A percentile compares a stretch with the other conserved stretches of the same genome.
phyloP scores from a whole-genome alignment of 108 stramenopile species.

The Poteriospumella lacustris region DNA sequence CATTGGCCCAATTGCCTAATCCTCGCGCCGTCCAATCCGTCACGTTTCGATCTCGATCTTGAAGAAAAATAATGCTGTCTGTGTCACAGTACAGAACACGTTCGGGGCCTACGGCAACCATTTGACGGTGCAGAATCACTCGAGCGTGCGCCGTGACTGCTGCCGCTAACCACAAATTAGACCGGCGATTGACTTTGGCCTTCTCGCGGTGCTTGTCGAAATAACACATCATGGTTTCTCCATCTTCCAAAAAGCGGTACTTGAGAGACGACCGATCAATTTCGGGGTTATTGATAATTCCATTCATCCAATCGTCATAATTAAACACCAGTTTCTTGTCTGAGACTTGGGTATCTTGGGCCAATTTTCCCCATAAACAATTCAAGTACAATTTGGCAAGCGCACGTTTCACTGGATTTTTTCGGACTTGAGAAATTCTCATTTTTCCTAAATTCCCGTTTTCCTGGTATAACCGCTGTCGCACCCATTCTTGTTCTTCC shows the following conservation, averaged over 20 bases:
- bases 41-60: constrained; percentile 7
- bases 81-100: constrained; percentile 6
- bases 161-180: constrained; percentile 7
- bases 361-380: constrained; percentile 8
- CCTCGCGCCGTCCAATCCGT: constrained; percentile 5
- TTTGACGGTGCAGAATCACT: constrained; percentile 7
- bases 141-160: constrained; percentile 5
- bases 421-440: constrained; percentile 7
- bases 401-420: constrained; percentile 7
- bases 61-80: constrained; percentile 8
- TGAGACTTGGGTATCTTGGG: constrained; percentile 6
- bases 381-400: constrained; percentile 8
- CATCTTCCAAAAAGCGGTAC: constrained; percentile 7
- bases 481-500: constrained; percentile 6
- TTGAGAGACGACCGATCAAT: constrained; percentile 7
- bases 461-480: constrained; percentile 6
- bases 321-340: constrained; percentile 8
- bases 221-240: constrained; percentile 8
- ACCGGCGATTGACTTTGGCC: constrained; percentile 6
- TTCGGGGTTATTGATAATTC: constrained; percentile 8
- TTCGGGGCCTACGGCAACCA: constrained; percentile 5
- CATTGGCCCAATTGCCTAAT: constrained; percentile 7
- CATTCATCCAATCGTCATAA: constrained; percentile 8
- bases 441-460: constrained; percentile 8
- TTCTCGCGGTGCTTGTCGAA: constrained; percentile 6